phyloP scores from a whole-genome alignment of 2,329 filamentous ascomycete species.

The Leptodontidium sp. region DNA sequence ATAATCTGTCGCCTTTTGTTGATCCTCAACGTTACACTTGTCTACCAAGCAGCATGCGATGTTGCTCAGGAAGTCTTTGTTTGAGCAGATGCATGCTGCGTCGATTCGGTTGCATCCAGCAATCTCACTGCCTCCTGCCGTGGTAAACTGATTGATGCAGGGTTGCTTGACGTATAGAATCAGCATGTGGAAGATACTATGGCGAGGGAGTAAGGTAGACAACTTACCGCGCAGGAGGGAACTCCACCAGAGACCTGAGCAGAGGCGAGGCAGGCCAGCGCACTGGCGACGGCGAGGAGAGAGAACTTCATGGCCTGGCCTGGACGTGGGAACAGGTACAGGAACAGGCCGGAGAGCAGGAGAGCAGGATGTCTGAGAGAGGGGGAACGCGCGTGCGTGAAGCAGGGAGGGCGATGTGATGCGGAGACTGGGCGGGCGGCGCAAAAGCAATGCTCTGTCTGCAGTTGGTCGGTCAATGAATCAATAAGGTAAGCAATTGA shows the following conservation, averaged over 20 bases:
- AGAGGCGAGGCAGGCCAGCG: conserved; percentile 61
- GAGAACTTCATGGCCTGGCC: conserved; percentile 31
- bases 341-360: neutral
- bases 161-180: conserved; percentile 39
- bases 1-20: conserved; percentile 47
- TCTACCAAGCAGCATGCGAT: conserved; percentile 59
- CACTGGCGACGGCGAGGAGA: conserved; percentile 55
- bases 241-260: conserved; percentile 56
- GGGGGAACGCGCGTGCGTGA: neutral
- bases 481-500: neutral
- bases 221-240: conserved; percentile 64
- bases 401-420: neutral
- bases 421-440: neutral
- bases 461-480: neutral
- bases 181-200: conserved; percentile 8
- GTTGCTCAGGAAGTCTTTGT: conserved; percentile 53
- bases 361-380: neutral
- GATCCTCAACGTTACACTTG: conserved; percentile 53
- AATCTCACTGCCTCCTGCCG: conserved; percentile 48
- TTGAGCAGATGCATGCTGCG: conserved; percentile 58
- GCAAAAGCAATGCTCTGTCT: conserved; percentile 11
- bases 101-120: conserved; percentile 52
- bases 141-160: conserved; percentile 47
- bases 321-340: neutral
- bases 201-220: neutral